These are phyloP conservation scores for Dothiorella sarmentorum DNA, from an alignment of 2,329 filamentous ascomycete species.

Conservation along the genomic window DNA sequence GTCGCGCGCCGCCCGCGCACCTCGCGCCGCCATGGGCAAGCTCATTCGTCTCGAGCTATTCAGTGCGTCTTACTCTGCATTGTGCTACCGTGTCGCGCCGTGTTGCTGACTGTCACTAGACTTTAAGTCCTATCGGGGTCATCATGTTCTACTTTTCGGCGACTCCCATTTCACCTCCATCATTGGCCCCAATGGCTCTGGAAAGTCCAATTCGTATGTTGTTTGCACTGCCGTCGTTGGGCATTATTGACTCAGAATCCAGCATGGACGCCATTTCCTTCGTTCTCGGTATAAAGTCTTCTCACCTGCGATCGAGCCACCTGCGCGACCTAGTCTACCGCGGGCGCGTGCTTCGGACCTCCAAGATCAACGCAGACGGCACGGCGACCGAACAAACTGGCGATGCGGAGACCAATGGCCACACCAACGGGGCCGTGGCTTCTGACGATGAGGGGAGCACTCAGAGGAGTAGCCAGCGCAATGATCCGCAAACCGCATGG, in stretches of 20 bases:
- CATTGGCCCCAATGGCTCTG: slow-evolving; percentile 98
- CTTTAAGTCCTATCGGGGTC: slow-evolving; percentile 99
- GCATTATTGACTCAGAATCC: slow-evolving; percentile 26
- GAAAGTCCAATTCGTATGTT: slow-evolving; percentile 95
- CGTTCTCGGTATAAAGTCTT: slow-evolving; percentile 96
- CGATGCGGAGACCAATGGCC: slow-evolving; percentile 52
- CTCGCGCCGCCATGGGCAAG: slow-evolving; percentile 71
- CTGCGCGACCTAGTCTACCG: slow-evolving; percentile 95
- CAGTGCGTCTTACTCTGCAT: slow-evolving; percentile 57
- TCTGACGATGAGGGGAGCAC: slow-evolving; percentile 39
- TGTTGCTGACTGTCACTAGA: slow-evolving; percentile 52
- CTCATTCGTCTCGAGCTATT: slow-evolving; percentile 91
- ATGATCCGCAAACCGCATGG: slow-evolving; percentile 92
- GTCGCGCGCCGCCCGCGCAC: slow-evolving; percentile 1
- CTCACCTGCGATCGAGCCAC: slow-evolving; percentile 91
- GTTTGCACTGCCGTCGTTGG: slow-evolving; percentile 1
- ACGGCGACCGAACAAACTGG: slow-evolving; percentile 56
- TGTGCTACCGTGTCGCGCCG: slow-evolving; percentile 5
- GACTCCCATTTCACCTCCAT: slow-evolving; percentile 99
- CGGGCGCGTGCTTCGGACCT: slow-evolving; percentile 85
- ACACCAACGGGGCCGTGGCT: slow-evolving; percentile 36
- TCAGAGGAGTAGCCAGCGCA: slow-evolving; percentile 61
- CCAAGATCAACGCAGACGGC: slow-evolving; percentile 87
- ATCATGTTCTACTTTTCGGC: slow-evolving; percentile 89
- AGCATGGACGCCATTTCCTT: slow-evolving; percentile 99